These are phyloP conservation scores for Dactylella cylindrospora DNA, from an alignment of 2,329 filamentous ascomycete species.

Conservation along the genomic window DNA sequence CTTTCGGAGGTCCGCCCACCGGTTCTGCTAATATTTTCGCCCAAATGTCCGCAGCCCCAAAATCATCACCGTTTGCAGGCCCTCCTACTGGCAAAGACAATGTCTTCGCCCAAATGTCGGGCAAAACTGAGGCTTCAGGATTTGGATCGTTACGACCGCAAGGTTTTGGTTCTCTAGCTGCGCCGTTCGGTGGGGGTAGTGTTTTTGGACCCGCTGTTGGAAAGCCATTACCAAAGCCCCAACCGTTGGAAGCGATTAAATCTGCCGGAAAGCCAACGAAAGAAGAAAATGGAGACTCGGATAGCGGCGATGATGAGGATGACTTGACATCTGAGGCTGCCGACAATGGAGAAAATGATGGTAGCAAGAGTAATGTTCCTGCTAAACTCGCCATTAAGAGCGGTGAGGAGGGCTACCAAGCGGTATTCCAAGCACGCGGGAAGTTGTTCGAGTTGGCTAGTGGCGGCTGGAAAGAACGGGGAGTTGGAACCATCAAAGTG, in stretches of 20 bases:
- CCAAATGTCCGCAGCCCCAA: conserved; percentile 24
- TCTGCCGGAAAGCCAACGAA: conserved; percentile 4
- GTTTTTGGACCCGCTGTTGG: conserved; percentile 15
- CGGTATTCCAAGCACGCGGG: conserved; percentile 27
- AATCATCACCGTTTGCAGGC: conserved; percentile 12
- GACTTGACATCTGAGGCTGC: neutral
- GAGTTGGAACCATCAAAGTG: conserved; percentile 30
- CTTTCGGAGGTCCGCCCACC: conserved; percentile 27
- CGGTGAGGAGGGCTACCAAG: conserved; percentile 36
- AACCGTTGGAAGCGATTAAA: conserved; percentile 33
- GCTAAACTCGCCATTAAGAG: conserved; percentile 27
- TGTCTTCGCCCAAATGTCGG: conserved; percentile 40
- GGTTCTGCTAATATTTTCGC: conserved; percentile 35
- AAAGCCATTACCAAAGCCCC: conserved; percentile 31
- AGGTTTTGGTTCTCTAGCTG: conserved; percentile 16
- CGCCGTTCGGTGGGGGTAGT: conserved; percentile 20
- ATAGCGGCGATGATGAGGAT: conserved; percentile 13
- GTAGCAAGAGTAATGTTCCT: neutral
- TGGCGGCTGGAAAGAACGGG: conserved; percentile 37
- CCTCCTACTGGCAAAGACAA: conserved; percentile 21
- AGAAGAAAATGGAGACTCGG: conserved; percentile 16
- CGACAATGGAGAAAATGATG: conserved; percentile 2
- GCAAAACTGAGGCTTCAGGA: conserved; percentile 4
- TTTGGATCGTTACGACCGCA: too few relatives aligned
- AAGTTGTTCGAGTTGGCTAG: conserved; percentile 31